These are phyloP conservation scores for Fusarium sp. DNA, from an alignment of 2,329 filamentous ascomycete genomes.

Conservation along the genomic window DNA sequence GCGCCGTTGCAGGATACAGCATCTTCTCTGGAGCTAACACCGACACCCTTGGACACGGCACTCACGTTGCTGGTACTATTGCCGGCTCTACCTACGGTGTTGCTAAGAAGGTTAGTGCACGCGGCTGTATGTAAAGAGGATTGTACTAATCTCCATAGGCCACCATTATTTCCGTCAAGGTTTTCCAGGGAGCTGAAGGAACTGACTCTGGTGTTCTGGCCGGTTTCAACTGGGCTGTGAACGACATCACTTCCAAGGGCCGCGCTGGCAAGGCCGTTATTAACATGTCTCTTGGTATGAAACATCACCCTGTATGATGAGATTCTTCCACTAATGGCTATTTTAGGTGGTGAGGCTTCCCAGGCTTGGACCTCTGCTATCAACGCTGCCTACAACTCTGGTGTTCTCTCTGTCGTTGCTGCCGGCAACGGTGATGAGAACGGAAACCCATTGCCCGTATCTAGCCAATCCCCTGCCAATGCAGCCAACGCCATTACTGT, in stretches of 20 bases:
- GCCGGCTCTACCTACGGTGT: not conserved
- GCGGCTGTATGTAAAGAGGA: fast-evolving
- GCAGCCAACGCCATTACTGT: constrained; percentile 1
- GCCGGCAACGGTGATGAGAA: not conserved
- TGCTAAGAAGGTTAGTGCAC: not conserved
- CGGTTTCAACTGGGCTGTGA: constrained; percentile 4
- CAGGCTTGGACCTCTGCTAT: constrained; percentile 5
- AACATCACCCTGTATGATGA: not conserved
- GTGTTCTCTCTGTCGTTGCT: not conserved
- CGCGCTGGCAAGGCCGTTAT: not conserved
- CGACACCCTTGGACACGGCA: not conserved
- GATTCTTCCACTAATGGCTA: not conserved
- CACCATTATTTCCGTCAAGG: not conserved
- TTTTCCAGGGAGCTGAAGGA: constrained; percentile 1
- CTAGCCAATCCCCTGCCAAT: not conserved
- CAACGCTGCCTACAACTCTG: not conserved
- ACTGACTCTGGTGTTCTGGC: not conserved
- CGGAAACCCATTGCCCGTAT: not conserved
- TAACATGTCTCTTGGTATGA: not conserved
- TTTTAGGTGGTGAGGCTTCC: not conserved
- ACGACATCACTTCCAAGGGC: constrained; percentile 1
- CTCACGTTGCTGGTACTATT: not conserved
- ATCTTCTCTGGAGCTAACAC: not conserved
- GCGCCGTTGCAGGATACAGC: not conserved
- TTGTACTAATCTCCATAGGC: not conserved